These are phyloP conservation scores for Cercophora newfieldiana DNA, from an alignment of 495 filamentous ascomycete species.

Conservation along the genomic window DNA sequence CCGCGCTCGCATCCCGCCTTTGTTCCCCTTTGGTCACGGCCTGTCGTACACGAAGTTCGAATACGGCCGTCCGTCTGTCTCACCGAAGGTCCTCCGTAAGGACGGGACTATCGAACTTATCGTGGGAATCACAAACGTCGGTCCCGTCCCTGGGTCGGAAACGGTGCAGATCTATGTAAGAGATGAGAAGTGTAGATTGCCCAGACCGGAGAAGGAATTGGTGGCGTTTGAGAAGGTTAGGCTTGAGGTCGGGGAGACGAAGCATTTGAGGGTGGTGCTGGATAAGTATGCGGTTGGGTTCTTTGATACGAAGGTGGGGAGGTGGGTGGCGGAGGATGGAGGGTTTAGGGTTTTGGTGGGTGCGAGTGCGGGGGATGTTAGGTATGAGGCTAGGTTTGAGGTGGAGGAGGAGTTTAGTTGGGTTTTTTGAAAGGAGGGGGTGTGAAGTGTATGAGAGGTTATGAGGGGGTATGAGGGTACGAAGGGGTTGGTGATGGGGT, in stretches of 20 bases:
- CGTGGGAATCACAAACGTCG: constrained; percentile 69
- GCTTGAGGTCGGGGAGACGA: constrained; percentile 67
- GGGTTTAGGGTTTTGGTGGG: constrained; percentile 66
- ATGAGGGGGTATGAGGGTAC: not conserved
- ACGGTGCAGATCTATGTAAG: constrained; percentile 76
- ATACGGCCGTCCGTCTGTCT: constrained; percentile 62
- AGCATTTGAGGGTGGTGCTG: constrained; percentile 61
- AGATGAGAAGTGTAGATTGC: constrained; percentile 55
- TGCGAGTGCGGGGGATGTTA: constrained; percentile 50
- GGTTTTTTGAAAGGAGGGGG: constrained; percentile 45
- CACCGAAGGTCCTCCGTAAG: constrained; percentile 47
- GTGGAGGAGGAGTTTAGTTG: constrained; percentile 61
- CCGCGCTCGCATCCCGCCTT: constrained; percentile 59
- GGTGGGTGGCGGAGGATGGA: constrained; percentile 80
- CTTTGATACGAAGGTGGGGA: constrained; percentile 68
- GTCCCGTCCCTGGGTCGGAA: constrained; percentile 65
- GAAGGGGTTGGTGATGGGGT: too few species aligned
- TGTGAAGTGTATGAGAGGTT: not conserved
- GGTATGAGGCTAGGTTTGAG: constrained; percentile 51
- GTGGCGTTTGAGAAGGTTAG: constrained; percentile 79
- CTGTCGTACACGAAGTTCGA: constrained; percentile 78
- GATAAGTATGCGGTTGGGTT: constrained; percentile 80
- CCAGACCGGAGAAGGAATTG: constrained; percentile 73
- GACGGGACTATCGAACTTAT: constrained; percentile 58
- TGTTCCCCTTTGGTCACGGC: constrained; percentile 82